Percentiles rank a stretch among this genome's conserved stretches.
Evolutionary conservation across 345 rosid genomes (phyloP).

Genomic region (Brassica nigra): DNA sequence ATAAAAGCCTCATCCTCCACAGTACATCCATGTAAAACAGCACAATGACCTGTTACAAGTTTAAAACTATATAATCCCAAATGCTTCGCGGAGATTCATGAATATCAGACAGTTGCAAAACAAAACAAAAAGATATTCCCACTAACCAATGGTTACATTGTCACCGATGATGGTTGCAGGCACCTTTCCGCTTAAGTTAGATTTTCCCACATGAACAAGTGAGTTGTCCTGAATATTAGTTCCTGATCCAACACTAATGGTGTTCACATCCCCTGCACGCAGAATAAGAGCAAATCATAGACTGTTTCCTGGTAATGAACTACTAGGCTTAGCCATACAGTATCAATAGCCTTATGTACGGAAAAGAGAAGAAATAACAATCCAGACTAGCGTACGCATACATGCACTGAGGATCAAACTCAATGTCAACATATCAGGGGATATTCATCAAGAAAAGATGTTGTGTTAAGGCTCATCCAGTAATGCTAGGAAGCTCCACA

Average conservation of each 20-base stretch:
- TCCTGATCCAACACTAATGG: constrained; percentile 75
- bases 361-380: neutral
- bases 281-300: constrained; percentile 14
- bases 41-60: constrained; percentile 79
- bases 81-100: constrained; percentile 16
- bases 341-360: too few relatives aligned
- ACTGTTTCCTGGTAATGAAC: neutral
- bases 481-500: constrained; percentile 17
- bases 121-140: constrained; percentile 14
- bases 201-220: constrained; percentile 93
- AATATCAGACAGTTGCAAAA: neutral
- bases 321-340: neutral
- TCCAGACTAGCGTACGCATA: constrained; percentile 1
- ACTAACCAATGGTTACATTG: constrained; percentile 93
- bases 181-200: constrained; percentile 91
- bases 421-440: neutral
- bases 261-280: constrained; percentile 79
- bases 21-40: constrained; percentile 94
- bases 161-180: constrained; percentile 83
- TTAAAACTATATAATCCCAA: constrained; percentile 24
- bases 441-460: neutral
- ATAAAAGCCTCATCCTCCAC: constrained; percentile 90
- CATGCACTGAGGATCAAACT: neutral
- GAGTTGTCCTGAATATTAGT: constrained; percentile 98
- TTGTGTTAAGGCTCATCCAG: neutral